Evolutionary conservation across 148 eudicot species (phyloP).

Genomic region (Rhododendron ferrugineum): DNA sequence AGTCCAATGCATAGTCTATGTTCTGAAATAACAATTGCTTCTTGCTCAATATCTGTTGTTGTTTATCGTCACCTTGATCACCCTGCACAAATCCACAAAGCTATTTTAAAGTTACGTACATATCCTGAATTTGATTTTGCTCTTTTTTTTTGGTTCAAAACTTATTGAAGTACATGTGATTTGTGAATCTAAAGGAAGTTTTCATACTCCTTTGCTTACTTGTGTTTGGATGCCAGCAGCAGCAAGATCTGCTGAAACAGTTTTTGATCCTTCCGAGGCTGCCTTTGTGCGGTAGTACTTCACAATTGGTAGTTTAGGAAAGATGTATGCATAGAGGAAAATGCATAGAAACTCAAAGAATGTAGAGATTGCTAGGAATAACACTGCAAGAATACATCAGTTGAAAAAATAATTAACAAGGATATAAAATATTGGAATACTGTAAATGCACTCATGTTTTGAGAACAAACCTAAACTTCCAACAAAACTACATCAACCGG

Average conservation of each 20-base stretch:
- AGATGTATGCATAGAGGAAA: slow-evolving; percentile 41
- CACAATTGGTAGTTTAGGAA: slow-evolving; percentile 53
- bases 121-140: not conserved
- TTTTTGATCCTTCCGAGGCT: slow-evolving; percentile 54
- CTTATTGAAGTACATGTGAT: not conserved
- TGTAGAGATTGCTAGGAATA: slow-evolving; percentile 47
- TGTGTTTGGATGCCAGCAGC: slow-evolving; percentile 45
- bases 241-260: slow-evolving; percentile 49
- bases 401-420: not conserved
- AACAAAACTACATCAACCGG: not conserved
- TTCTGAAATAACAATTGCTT: slow-evolving; percentile 50
- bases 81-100: slow-evolving; percentile 23
- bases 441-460: not conserved
- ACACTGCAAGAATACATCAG: slow-evolving; percentile 31
- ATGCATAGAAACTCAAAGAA: slow-evolving; percentile 44
- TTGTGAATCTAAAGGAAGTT: not conserved
- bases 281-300: slow-evolving; percentile 60
- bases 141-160: not conserved
- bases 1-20: slow-evolving; percentile 51
- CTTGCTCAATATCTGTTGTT: slow-evolving; percentile 27
- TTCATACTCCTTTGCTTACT: slow-evolving; percentile 4
- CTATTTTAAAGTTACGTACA: not conserved
- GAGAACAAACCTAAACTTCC: not conserved
- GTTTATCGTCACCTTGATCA: slow-evolving; percentile 16
- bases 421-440: not conserved